Evolutionary conservation across 352 stramenopile species (phyloP), one percentile per base, ranked within the genome.

Genomic region (Pythium guiyangense): DNA sequence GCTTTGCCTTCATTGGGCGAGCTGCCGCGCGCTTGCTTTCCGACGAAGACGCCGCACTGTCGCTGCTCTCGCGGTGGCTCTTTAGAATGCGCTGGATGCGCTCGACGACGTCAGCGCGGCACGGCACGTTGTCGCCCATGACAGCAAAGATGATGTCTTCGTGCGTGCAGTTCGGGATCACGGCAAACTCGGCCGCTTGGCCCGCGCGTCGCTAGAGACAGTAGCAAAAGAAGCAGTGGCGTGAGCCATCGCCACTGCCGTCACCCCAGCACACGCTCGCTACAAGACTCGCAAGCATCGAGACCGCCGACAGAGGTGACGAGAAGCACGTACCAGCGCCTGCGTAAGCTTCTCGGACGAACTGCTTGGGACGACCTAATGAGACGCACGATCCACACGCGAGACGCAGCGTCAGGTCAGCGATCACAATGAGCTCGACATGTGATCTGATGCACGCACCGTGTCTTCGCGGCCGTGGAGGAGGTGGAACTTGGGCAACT

Each of bases 81-180:
- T 51, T 18, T 22, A 79, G 62, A 49, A 84, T 85, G 26, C 54
- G 71, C 44, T 71, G 73, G 45, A 81, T 57, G 49, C 77, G 67
- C 25, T 61, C 58, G 27, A 84, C 27, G 27, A 84, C 61, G 27
- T 74, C 63, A 10, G 56, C 45, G 25, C 74, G 77, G 58, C 66
- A 81, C 12, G 64, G 39, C 18, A 86, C 67, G 39, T 67, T 67
- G 58, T 89, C 76, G n/a, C 79, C 79, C 79, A 89, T 87, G 29
- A 70, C 60, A n/a, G 79, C 74, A 53, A 89, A 84, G 29, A 87
- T 61, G 43, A 89, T 77, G 53, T 83, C 70, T 59, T 86, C 72
- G 60, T 89, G 78, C 37, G 74, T 77, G 52, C 79, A 87, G 25
- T 75, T 58, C n/a, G 49, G 40, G 29, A 89, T 60, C 62, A 75